Base-by-base conservation (phyloP, 208 protist genomes). In the Crithidia sp. region DNA sequence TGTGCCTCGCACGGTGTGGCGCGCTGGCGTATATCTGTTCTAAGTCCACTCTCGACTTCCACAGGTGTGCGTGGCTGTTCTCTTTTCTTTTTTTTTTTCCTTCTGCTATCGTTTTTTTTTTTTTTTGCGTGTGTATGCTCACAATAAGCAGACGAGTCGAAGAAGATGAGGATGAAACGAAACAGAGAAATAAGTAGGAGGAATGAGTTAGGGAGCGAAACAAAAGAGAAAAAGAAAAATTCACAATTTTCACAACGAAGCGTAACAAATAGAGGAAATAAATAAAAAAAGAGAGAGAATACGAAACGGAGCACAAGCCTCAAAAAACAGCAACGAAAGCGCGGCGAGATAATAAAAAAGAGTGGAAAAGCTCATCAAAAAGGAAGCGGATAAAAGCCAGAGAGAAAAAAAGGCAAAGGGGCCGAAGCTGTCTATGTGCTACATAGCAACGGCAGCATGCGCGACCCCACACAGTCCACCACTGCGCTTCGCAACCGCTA, bases 381-480 rank as follows among this genome's bases (percentile, higher is more conserved):
- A 84, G 81, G 98, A 98, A 12, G 87, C 95, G 63, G 91, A 97
- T 88, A 50, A 47, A 44, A 57, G 16, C 14, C 2, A 60, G 2
- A 54, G 19, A 53, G 0, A 17, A 55, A 44, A 65, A 65, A 41
- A 50, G 57, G 19, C 12, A 19, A 1, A 28, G 28, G 28, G 28
- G 28, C 28, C 1, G 28, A 28, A 28, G 28, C 28, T 28, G 28
- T 28, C 28, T 28, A 28, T 28, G 28, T 28, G 28, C 28, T 28
- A 28, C 28, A 28, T 28, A 28, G 28, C 28, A 28, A 28, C 28
- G 28, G 28, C 28, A 28, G 28, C 28, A 28, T 28, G 28, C 28
- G 28, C 28, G 28, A 28, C 28, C 1, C 28, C 28, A 28, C 28
- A 28, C 28, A 28, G 28, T 28, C 28, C 28, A 28, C 28, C 28